phyloP scores from a whole-genome alignment of 495 filamentous ascomycete species.

The Evernia prunastri region DNA sequence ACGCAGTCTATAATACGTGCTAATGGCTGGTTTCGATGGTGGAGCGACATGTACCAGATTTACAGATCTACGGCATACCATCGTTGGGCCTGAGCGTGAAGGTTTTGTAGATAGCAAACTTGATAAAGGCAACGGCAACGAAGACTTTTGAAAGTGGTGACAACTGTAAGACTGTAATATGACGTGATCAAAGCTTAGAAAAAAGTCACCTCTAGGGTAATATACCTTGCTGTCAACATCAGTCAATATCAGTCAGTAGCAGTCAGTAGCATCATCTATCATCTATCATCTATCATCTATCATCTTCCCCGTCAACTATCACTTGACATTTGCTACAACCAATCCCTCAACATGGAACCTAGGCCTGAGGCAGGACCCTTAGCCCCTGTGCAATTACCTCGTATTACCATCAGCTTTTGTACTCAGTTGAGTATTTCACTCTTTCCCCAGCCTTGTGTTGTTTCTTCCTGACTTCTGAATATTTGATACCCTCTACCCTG shows the following conservation, averaged over 20 bases:
- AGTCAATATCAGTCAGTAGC: not conserved
- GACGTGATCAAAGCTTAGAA: conserved; percentile 8
- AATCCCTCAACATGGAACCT: conserved; percentile 1
- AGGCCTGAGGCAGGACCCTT: conserved; percentile 2
- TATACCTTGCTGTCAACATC: too few relatives aligned
- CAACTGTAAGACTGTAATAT: not conserved
- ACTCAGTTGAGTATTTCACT: conserved; percentile 40
- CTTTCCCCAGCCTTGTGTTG: not conserved
- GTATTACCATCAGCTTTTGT: conserved; percentile 72
- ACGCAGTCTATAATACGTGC: conserved; percentile 7
- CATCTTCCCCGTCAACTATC: not conserved
- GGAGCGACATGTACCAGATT: conserved; percentile 11
- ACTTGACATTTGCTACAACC: not conserved
- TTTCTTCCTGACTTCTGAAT: not conserved
- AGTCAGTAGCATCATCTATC: not conserved
- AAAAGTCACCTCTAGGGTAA: not conserved
- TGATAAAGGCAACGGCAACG: not conserved
- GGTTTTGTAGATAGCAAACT: conserved; percentile 13
- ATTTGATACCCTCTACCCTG: too few relatives aligned
- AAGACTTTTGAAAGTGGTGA: not conserved
- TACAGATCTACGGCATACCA: conserved; percentile 8
- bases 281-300: not conserved
- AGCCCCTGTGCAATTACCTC: conserved; percentile 43
- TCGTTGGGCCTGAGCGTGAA: conserved; percentile 8
- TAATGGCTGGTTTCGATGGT: conserved; percentile 10